Percentiles rank a stretch among this genome's conserved stretches.
Conservation (phyloP, 345 rosid genomes). For the Erodium maritimum region DNA sequence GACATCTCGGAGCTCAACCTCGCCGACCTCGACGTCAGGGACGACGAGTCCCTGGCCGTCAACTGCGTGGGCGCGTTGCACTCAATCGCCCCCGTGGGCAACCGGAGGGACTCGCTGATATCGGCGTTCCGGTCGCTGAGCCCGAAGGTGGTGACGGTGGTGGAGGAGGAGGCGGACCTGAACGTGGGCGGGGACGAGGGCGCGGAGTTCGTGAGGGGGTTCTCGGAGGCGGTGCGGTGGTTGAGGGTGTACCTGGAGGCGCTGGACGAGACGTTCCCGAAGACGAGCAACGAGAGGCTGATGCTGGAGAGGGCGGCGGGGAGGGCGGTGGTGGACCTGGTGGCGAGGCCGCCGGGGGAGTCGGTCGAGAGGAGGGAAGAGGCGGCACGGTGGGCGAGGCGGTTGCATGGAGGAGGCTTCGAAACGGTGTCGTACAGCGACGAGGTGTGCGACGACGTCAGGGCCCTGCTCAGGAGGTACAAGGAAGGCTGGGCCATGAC, state of each 20-base stretch:
- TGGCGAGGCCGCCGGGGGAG: slow-evolving; percentile 54
- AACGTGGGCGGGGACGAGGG: slow-evolving; percentile 44
- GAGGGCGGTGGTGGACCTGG: slow-evolving; percentile 60
- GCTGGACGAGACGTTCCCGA: slow-evolving; percentile 61
- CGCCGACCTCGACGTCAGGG: slow-evolving; percentile 32
- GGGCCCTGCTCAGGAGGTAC: slow-evolving; percentile 86
- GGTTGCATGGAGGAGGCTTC: slow-evolving; percentile 53
- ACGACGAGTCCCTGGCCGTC: slow-evolving; percentile 72
- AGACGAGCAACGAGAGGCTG: slow-evolving; percentile 72
- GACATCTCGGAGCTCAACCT: slow-evolving; percentile 59
- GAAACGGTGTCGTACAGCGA: slow-evolving; percentile 46
- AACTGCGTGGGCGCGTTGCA: slow-evolving; percentile 64
- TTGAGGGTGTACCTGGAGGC: slow-evolving; percentile 91
- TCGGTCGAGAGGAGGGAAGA: slow-evolving; percentile 73
- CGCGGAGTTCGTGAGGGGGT: slow-evolving; percentile 51
- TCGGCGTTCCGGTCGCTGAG: slow-evolving; percentile 47
- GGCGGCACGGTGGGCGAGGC: slow-evolving; percentile 62
- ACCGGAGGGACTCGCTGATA: slow-evolving; percentile 51
- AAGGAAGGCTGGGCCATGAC: slow-evolving; percentile 90
- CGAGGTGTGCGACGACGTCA: slow-evolving; percentile 80
- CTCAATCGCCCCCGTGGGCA: slow-evolving; percentile 33
- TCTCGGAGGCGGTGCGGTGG: slow-evolving; percentile 66
- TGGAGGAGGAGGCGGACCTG: slow-evolving; percentile 93
- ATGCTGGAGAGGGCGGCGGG: slow-evolving; percentile 81
- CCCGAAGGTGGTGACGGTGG: slow-evolving; percentile 65